These are phyloP conservation scores for Melampsora allii-populina DNA, from an alignment of 1,284 basidiomycete genomes.

Conservation along the genomic window DNA sequence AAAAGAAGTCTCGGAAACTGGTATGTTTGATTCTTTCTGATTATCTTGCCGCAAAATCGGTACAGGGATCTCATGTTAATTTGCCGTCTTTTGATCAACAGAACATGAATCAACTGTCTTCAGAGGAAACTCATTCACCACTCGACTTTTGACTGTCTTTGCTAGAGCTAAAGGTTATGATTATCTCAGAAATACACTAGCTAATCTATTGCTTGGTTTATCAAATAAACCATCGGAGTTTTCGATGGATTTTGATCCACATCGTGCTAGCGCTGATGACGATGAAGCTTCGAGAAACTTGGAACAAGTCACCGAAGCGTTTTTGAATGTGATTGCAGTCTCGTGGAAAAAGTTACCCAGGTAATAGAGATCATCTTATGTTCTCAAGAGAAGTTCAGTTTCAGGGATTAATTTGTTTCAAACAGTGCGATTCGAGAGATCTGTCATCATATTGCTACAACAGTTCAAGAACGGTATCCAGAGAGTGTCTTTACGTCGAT, in stretches of 20 bases:
- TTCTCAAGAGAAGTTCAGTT: not conserved
- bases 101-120: constrained; percentile 76
- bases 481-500: constrained; percentile 56
- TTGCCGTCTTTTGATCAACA: constrained; percentile 50
- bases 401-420: constrained; percentile 43
- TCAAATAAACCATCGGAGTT: constrained; percentile 67
- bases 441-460: constrained; percentile 74
- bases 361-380: constrained; percentile 54
- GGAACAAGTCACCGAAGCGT: constrained; percentile 68
- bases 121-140: constrained; percentile 78
- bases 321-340: constrained; percentile 69
- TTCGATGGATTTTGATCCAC: constrained; percentile 73
- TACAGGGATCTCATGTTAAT: constrained; percentile 6
- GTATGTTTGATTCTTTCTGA: constrained; percentile 55
- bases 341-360: constrained; percentile 70
- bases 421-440: constrained; percentile 79
- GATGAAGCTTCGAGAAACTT: constrained; percentile 57
- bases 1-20: constrained; percentile 71
- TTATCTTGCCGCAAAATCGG: not conserved
- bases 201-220: constrained; percentile 72
- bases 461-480: constrained; percentile 60
- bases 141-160: constrained; percentile 76
- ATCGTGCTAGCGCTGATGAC: constrained; percentile 46
- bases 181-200: constrained; percentile 72
- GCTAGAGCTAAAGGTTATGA: constrained; percentile 81